Percentiles rank a stretch among this genome's conserved stretches.
Conservation (phyloP, 805 yeast species). For the Kuraishia cidri region DNA sequence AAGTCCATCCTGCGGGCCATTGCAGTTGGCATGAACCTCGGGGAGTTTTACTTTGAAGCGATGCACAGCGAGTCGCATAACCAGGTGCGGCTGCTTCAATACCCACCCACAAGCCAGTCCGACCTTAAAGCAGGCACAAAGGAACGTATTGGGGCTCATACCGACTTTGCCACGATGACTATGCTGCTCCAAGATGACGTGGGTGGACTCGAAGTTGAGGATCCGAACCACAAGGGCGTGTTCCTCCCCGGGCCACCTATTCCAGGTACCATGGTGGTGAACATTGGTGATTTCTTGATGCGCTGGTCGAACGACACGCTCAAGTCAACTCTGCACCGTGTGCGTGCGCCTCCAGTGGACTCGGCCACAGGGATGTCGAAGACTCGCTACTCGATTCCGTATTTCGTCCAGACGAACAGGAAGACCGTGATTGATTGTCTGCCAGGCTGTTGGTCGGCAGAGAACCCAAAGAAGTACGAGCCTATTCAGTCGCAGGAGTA, state of each 20-base stretch:
- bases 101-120: conserved; percentile 13
- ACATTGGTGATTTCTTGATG: conserved; percentile 69
- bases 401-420: conserved; percentile 62
- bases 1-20: conserved; percentile 15
- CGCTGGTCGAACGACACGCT: conserved; percentile 77
- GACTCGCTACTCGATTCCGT: conserved; percentile 65
- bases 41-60: conserved; percentile 16
- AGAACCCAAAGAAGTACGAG: conserved; percentile 15
- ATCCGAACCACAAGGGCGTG: conserved; percentile 29
- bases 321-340: conserved; percentile 70
- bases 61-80: conserved; percentile 16
- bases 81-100: conserved; percentile 23
- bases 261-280: conserved; percentile 41
- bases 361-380: conserved; percentile 28
- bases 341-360: conserved; percentile 41
- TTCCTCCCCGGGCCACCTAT: conserved; percentile 70
- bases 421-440: conserved; percentile 50
- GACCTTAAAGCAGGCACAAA: conserved; percentile 40
- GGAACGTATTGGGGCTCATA: conserved; percentile 74
- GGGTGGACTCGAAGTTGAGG: conserved; percentile 61
- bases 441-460: conserved; percentile 24
- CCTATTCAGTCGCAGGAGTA: conserved; percentile 15
- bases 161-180: conserved; percentile 76
- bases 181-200: conserved; percentile 63
- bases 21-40: conserved; percentile 19